A percentile compares a stretch with the other conserved stretches of the same genome.
phyloP scores from a whole-genome alignment of 1,284 basidiomycete genomes.

The Moesziomyces sp. region DNA sequence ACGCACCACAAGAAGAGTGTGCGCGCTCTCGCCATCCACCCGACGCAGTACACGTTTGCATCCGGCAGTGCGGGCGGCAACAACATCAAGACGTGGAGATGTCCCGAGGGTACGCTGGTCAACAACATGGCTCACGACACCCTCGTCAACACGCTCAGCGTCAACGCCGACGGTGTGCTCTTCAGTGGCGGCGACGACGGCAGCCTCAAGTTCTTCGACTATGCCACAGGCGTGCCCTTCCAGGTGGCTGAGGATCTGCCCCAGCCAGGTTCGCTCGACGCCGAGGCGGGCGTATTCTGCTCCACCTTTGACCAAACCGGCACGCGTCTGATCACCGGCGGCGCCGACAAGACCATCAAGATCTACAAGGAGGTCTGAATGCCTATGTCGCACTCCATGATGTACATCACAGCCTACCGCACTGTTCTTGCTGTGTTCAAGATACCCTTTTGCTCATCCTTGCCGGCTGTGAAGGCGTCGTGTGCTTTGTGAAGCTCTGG shows the following conservation, averaged over 20 bases:
- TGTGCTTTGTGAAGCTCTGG: too few relatives aligned
- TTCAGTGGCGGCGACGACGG: conserved; percentile 78
- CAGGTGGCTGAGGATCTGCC: conserved; percentile 93
- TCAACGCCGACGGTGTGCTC: conserved; percentile 94
- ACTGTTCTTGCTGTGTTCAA: not conserved
- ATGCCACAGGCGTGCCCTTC: conserved; percentile 91
- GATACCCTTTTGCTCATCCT: conserved; percentile 1
- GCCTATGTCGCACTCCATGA: not conserved
- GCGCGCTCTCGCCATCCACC: conserved; percentile 89
- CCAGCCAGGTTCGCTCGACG: conserved; percentile 95
- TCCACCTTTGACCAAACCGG: conserved; percentile 96
- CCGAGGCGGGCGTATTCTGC: conserved; percentile 88
- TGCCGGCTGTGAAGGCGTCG: too few relatives aligned
- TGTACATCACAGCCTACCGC: not conserved
- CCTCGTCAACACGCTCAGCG: conserved; percentile 93
- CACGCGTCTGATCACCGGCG: conserved; percentile 88
- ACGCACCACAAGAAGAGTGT: conserved; percentile 99
- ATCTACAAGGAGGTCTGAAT: conserved; percentile 53
- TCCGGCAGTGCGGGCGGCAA: conserved; percentile 93
- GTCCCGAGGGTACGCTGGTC: conserved; percentile 92
- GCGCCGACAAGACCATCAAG: conserved; percentile 85
- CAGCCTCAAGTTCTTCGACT: conserved; percentile 73
- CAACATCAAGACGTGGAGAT: conserved; percentile 99
- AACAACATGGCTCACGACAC: conserved; percentile 96
- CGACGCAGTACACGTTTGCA: conserved; percentile 88